Conservation (phyloP, 2,329 filamentous ascomycete species). For the Aspergillus novoparasiticus region DNA sequence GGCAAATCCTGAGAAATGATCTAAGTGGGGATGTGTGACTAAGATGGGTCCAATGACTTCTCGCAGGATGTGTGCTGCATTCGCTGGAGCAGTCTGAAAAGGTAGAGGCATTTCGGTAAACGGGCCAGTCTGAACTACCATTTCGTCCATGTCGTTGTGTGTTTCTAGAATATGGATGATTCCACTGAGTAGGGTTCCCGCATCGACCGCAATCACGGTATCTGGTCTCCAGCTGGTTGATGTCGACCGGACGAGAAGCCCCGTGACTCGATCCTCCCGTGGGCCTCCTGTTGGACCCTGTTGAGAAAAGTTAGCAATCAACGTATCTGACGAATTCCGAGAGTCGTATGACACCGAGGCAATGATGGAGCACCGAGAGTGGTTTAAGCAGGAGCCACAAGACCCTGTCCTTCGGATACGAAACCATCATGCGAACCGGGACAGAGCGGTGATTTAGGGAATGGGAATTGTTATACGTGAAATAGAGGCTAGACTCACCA, state of each 20-base stretch:
- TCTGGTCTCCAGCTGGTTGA: slow-evolving; percentile 77
- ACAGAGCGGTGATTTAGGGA: slow-evolving; percentile 8
- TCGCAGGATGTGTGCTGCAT: slow-evolving; percentile 77
- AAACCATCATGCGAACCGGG: background rate
- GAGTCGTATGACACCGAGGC: background rate
- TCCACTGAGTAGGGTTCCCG: slow-evolving; percentile 82
- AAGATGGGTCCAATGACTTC: slow-evolving; percentile 84
- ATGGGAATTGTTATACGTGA: background rate
- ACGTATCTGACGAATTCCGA: slow-evolving; percentile 22
- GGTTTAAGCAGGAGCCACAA: background rate
- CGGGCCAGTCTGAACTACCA: slow-evolving; percentile 59
- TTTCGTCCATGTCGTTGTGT: slow-evolving; percentile 31
- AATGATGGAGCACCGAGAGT: background rate
- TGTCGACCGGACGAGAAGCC: slow-evolving; percentile 82
- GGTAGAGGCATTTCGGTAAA: slow-evolving; percentile 79
- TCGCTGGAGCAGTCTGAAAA: slow-evolving; percentile 67
- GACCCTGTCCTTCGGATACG: background rate
- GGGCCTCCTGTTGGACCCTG: slow-evolving; percentile 91
- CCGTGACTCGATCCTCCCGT: slow-evolving; percentile 84
- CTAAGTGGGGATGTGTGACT: slow-evolving; percentile 95
- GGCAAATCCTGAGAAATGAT: slow-evolving; percentile 88
- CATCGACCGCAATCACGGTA: slow-evolving; percentile 89
- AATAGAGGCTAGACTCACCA: slow-evolving; percentile 58
- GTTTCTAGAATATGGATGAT: slow-evolving; percentile 76
- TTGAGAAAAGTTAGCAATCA: slow-evolving; percentile 30